Base-by-base conservation (phyloP, 1,139 yeast genomes). In the Lipomyces yarrowii region DNA sequence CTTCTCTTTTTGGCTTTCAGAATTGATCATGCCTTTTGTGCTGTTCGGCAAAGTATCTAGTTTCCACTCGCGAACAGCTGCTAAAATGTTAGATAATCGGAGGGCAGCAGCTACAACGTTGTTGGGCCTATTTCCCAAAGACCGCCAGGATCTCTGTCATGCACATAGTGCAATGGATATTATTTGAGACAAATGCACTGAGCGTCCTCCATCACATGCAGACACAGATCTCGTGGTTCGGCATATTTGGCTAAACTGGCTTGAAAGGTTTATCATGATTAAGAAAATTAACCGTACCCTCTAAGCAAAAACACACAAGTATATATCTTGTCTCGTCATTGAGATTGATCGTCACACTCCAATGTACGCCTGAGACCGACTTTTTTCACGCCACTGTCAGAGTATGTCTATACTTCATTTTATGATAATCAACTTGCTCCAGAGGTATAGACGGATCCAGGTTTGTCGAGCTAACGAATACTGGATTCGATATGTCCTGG, bases 381-480 rank as follows among this genome's bases (percentile, higher is more conserved):
- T n/a, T 54, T n/a, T 13, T 13, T 32, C 58, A 32, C 30, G 39
- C 58, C 2, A 56, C 58, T 15, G 42, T 21, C 54, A 37, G 26
- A 21, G 48, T 39, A 56, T 56, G 23, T 18, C 58, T 35, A n/a
- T 56, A 32, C 11, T 56, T 56, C 18, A 56, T 39, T n/a, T 26
- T 32, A n/a, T 56, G 42, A 56, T 56, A 56, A 32, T 56, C 33
- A 32, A 56, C 30, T 39, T 35, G 26, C 11, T 18, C 10, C 6
- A 56, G 30, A 26, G 58, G 55, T 26, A 52, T 52, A 30, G 33
- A 23, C 15, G 52, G 54, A 48, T 59, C 63, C 18, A 23, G n/a
- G 30, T 46, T 59, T n/a, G 58, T 60, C 37, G 64, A 55, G 46
- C 61, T 33, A 30, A 62, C 13, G 35, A 59, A 18, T 18, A 42